These are phyloP conservation scores for Fremontodendron californicum DNA, from an alignment of 345 rosid genomes.

Conservation along the genomic window DNA sequence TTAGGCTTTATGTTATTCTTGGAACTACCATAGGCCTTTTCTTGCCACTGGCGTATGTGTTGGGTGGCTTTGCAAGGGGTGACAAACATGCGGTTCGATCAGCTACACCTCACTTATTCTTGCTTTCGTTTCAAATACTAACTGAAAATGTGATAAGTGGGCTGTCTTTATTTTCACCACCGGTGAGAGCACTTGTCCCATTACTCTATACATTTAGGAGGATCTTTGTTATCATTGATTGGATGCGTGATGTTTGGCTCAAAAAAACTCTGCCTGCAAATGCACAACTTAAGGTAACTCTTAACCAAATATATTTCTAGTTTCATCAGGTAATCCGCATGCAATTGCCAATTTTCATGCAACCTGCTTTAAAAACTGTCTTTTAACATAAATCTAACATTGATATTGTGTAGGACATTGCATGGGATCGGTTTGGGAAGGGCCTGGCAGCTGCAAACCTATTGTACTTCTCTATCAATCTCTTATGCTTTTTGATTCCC, in stretches of 20 bases:
- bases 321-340: not conserved
- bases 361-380: not conserved
- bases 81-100: constrained; percentile 72
- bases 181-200: constrained; percentile 82
- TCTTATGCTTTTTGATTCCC: constrained; percentile 77
- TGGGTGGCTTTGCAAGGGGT: constrained; percentile 92
- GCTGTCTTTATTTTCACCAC: constrained; percentile 67
- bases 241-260: constrained; percentile 74
- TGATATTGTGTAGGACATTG: not conserved
- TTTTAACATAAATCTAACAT: not conserved
- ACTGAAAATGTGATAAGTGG: constrained; percentile 75
- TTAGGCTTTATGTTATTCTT: constrained; percentile 52
- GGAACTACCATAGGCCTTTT: constrained; percentile 80
- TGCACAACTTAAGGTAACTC: constrained; percentile 46
- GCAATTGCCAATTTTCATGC: too few species aligned
- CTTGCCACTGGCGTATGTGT: constrained; percentile 74
- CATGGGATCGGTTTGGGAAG: constrained; percentile 64
- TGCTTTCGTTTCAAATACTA: constrained; percentile 84
- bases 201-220: constrained; percentile 73
- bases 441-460: constrained; percentile 53
- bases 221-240: constrained; percentile 60
- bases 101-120: constrained; percentile 77
- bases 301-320: not conserved
- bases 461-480: constrained; percentile 59
- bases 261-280: constrained; percentile 50